A percentile compares a stretch with the other conserved stretches of the same genome.
phyloP scores from a whole-genome alignment of 2,329 filamentous ascomycete genomes.

The Sphaerostilbella broomeana region DNA sequence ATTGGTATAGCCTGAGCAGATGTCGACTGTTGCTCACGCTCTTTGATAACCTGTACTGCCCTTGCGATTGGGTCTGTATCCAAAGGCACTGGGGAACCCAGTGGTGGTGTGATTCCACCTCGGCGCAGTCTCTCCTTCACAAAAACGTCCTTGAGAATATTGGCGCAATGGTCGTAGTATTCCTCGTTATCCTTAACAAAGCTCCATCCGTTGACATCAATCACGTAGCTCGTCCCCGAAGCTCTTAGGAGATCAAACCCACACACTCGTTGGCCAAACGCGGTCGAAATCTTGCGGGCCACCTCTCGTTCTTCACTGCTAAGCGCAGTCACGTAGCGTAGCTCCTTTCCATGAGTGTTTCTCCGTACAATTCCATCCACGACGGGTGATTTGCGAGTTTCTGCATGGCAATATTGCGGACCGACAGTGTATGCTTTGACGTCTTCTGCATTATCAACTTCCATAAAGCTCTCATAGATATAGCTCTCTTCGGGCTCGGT shows the following conservation, averaged over 20 bases:
- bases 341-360: conserved; percentile 95
- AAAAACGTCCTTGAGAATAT: conserved; percentile 82
- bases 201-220: conserved; percentile 99
- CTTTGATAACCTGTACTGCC: conserved; percentile 29
- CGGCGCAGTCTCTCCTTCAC: conserved; percentile 66
- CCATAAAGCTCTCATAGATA: conserved; percentile 95
- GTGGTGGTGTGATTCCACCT: conserved; percentile 52
- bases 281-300: conserved; percentile 81
- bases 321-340: conserved; percentile 87
- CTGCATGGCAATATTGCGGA: conserved; percentile 85
- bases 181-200: conserved; percentile 99
- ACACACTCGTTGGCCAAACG: conserved; percentile 91
- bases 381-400: conserved; percentile 94
- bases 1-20: conserved; percentile 17
- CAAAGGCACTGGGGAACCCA: conserved; percentile 41
- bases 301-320: conserved; percentile 74
- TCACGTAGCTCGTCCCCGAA: conserved; percentile 87
- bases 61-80: conserved; percentile 38
- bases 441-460: conserved; percentile 94
- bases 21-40: conserved; percentile 30
- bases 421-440: conserved; percentile 98
- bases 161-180: conserved; percentile 89
- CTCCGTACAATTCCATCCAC: conserved; percentile 93
- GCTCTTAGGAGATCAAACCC: conserved; percentile 91
- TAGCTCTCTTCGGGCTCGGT: conserved; percentile 78